Conservation (phyloP, 331 rosid species). For the Rhamnella rubrinervis region DNA sequence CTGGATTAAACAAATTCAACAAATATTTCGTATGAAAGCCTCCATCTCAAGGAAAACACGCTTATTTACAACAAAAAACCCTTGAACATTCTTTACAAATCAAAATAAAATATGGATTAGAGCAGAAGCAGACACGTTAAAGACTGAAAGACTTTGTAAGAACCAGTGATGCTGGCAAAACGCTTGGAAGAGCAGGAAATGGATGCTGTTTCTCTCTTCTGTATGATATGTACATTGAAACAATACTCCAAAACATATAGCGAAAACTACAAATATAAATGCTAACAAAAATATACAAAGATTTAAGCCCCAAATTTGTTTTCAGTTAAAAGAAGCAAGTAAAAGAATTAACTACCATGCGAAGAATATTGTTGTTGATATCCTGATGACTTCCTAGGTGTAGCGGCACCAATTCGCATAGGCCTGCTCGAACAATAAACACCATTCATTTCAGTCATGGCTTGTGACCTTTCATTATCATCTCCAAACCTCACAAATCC, state of each 20-base stretch:
- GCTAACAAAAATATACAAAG: background rate
- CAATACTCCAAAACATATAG: too few species aligned
- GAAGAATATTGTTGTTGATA: conserved; percentile 55
- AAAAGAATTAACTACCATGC: conserved; percentile 50
- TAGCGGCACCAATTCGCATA: conserved; percentile 95
- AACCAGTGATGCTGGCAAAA: too few species aligned
- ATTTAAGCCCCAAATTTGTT: background rate
- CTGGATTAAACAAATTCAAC: too few species aligned
- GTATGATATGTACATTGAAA: too few species aligned
- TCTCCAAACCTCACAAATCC: conserved; percentile 98
- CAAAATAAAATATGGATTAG: too few species aligned
- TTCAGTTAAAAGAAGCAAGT: conserved; percentile 13
- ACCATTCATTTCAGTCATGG: conserved; percentile 91
- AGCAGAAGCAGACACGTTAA: too few species aligned
- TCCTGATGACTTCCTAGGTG: conserved; percentile 92
- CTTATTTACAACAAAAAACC: background rate
- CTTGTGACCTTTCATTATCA: conserved; percentile 77
- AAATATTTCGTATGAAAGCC: background rate
- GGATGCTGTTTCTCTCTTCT: too few species aligned
- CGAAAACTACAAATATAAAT: background rate
- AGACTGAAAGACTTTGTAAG: too few species aligned
- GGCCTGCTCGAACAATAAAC: conserved; percentile 91
- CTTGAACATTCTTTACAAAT: background rate
- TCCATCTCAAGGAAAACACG: background rate
- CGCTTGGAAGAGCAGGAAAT: too few species aligned